Evolutionary conservation across 768 basidiomycete species (phyloP).

Genomic region (Leccinum subgranulosum): DNA sequence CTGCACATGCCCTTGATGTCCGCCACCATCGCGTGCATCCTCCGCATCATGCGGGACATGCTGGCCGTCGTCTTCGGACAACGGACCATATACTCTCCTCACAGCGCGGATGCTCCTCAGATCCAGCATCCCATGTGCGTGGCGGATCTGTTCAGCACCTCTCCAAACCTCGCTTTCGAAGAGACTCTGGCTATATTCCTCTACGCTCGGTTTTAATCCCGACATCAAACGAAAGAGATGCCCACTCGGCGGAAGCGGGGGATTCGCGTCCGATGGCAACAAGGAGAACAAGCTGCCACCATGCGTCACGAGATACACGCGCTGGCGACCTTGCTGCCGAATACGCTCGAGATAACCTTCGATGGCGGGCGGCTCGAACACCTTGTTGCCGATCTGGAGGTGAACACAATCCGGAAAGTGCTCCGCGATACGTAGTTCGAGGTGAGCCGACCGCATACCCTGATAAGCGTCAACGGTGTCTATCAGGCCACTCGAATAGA

Average conservation of each 20-base stretch:
- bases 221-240: constrained; percentile 31
- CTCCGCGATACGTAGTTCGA: constrained; percentile 73
- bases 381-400: constrained; percentile 36
- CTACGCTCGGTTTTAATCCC: constrained; percentile 26
- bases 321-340: constrained; percentile 53
- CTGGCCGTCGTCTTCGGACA: constrained; percentile 29
- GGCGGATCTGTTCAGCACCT: constrained; percentile 59
- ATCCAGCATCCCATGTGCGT: constrained; percentile 68
- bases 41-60: constrained; percentile 24
- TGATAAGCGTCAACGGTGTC: constrained; percentile 13
- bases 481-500: constrained; percentile 11
- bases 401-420: constrained; percentile 56
- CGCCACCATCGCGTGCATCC: constrained; percentile 67
- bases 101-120: constrained; percentile 66
- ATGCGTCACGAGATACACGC: constrained; percentile 68
- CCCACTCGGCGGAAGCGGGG: constrained; percentile 66
- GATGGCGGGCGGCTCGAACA: constrained; percentile 75
- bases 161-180: constrained; percentile 56
- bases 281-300: constrained; percentile 70
- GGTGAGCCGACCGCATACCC: constrained; percentile 44
- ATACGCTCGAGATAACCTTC: constrained; percentile 86
- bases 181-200: constrained; percentile 34
- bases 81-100: constrained; percentile 44
- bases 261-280: constrained; percentile 49
- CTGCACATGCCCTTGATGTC: constrained; percentile 49